phyloP scores from a whole-genome alignment of 2,329 filamentous ascomycete species.

The Bipolaris zeicola region DNA sequence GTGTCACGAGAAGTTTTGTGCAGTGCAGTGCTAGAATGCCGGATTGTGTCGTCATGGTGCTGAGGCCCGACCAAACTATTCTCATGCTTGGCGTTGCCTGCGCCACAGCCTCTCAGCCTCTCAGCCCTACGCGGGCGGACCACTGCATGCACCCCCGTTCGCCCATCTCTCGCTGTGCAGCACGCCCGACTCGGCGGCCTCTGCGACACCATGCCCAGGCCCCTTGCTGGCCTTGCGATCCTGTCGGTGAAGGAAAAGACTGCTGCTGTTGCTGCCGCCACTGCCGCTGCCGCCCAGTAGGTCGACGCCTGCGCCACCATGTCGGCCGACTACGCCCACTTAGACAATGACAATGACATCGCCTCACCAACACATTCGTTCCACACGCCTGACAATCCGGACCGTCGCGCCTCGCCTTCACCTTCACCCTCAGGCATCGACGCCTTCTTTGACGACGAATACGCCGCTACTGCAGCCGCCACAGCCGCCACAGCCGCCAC shows the following conservation, averaged over 20 bases:
- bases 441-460: constrained; percentile 7
- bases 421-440: constrained; percentile 8
- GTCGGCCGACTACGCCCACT: constrained; percentile 17
- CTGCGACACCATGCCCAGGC: constrained; percentile 8
- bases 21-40: background rate
- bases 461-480: background rate
- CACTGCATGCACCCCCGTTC: constrained; percentile 1
- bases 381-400: constrained; percentile 5
- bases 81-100: constrained; percentile 5
- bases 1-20: background rate
- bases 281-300: constrained; percentile 1
- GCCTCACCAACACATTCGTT: constrained; percentile 9
- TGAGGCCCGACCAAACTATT: background rate
- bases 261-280: constrained; percentile 1
- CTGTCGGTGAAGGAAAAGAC: constrained; percentile 2
- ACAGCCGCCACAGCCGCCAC: background rate
- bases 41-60: constrained; percentile 5
- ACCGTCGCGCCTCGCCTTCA: constrained; percentile 1
- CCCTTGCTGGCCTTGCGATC: background rate
- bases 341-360: constrained; percentile 8
- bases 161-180: background rate
- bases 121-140: constrained; percentile 13
- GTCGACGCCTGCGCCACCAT: constrained; percentile 21
- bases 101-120: background rate
- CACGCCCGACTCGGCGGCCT: constrained; percentile 11